A percentile compares a stretch with the other conserved stretches of the same genome.
Evolutionary conservation across 2,329 filamentous ascomycete genomes (phyloP).

Genomic region (Trematosphaeria pertusa): DNA sequence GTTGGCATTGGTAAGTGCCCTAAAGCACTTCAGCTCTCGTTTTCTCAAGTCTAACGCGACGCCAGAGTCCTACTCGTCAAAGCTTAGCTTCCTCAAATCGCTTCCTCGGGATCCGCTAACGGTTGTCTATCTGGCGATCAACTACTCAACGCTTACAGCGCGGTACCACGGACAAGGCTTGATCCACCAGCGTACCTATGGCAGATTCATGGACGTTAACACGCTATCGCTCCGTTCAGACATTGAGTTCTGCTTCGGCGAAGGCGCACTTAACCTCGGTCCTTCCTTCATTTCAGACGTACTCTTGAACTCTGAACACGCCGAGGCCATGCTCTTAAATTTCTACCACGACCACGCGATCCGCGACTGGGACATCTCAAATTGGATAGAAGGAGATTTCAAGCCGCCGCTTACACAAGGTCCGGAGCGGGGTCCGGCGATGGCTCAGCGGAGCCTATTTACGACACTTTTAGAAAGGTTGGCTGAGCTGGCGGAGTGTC

Average conservation of each 20-base stretch:
- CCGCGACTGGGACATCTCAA: slow-evolving; percentile 35
- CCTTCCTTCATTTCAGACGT: slow-evolving; percentile 33
- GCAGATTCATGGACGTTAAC: slow-evolving; percentile 37
- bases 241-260: slow-evolving; percentile 38
- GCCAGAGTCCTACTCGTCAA: slow-evolving; percentile 20
- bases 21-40: not conserved
- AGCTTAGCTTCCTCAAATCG: slow-evolving; percentile 28
- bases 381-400: slow-evolving; percentile 26
- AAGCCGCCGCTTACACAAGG: slow-evolving; percentile 37
- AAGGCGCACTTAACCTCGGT: slow-evolving; percentile 32
- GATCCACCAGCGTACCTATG: slow-evolving; percentile 40
- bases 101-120: slow-evolving; percentile 31
- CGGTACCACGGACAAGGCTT: slow-evolving; percentile 41
- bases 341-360: slow-evolving; percentile 36
- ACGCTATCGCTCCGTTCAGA: slow-evolving; percentile 37
- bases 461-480: slow-evolving; percentile 35
- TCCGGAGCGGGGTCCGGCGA: slow-evolving; percentile 21
- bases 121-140: slow-evolving; percentile 36
- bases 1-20: slow-evolving; percentile 22
- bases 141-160: slow-evolving; percentile 36
- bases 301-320: slow-evolving; percentile 19
- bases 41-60: slow-evolving; percentile 7
- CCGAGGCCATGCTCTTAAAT: slow-evolving; percentile 30
- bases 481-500: slow-evolving; percentile 24
- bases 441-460: slow-evolving; percentile 24